Base-by-base conservation (phyloP, 2,329 filamentous ascomycete genomes). In the Penicillium expansum region DNA sequence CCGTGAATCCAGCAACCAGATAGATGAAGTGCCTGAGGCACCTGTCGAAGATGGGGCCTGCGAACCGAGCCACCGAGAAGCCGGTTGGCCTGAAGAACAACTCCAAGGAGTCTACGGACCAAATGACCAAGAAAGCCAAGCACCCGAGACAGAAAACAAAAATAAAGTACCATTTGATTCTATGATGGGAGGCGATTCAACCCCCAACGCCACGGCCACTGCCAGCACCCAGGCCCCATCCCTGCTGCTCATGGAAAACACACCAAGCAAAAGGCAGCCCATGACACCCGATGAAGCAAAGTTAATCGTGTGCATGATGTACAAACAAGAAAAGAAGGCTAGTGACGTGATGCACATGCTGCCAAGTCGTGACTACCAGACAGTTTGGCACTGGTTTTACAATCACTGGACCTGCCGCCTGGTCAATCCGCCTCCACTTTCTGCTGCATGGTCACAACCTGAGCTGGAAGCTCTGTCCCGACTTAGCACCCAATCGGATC, bases 251-350 rank as follows among this genome's bases (percentile, higher is more conserved):
- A 20, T 44, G 32, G 48, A 58, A 43, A 52, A 37, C 13, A 65
- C 65, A 10, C 64, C 66, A 37, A 61, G 56, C 48, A 66, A 60
- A 59, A 58, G 51, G 50, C 37, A 22, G 44, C 33, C n/a, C 38
- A 64, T 73, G 2, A 67, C 67, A n/a, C 71, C 68, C 13, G 69
- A 73, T 24, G 71, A 74, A 51, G 67, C 64, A 30, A 71, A 62
- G 49, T 44, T 69, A 20, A 67, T 74, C 49, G 61, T 73, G 16
- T 57, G 56, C 48, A 64, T 72, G 67, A 69, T 67, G 57, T 60
- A 69, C 41, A 57, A 69, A 11, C 59, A 70, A 29, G 47, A 56
- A 32, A 68, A 62, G 47, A 65, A 57, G 44, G 72, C 67, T 67
- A 69, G 65, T 27, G 67, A 74, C 5, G 67, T 74, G 33, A 35